These are phyloP conservation scores for Aspergillus cavernicola DNA, from an alignment of 495 filamentous ascomycete genomes.

Conservation along the genomic window DNA sequence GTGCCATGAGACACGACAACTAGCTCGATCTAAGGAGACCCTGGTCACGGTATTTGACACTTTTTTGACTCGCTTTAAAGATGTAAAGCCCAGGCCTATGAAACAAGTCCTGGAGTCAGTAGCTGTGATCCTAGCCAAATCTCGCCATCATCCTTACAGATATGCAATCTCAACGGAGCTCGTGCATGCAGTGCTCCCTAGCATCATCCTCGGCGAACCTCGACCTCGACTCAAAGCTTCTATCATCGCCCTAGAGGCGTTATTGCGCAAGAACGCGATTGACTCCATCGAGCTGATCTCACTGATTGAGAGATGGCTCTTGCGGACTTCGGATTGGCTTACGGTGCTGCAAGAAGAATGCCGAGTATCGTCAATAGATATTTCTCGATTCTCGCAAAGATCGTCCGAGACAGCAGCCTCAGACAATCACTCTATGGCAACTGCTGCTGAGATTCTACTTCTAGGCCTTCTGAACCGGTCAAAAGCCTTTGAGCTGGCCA, in stretches of 20 bases:
- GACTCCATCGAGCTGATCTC: constrained; percentile 28
- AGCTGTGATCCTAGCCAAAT: constrained; percentile 46
- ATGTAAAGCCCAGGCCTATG: constrained; percentile 69
- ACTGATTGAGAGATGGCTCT: constrained; percentile 32
- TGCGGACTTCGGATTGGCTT: constrained; percentile 28
- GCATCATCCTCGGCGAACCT: constrained; percentile 38
- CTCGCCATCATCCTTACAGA: constrained; percentile 34
- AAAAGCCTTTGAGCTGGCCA: constrained; percentile 54
- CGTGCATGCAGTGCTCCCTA: constrained; percentile 28
- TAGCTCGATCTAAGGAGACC: constrained; percentile 46
- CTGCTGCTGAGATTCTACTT: constrained; percentile 30
- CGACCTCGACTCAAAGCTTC: constrained; percentile 39
- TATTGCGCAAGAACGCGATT: constrained; percentile 38
- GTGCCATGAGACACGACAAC: constrained; percentile 24
- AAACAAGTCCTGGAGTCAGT: constrained; percentile 65
- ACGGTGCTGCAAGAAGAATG: constrained; percentile 31
- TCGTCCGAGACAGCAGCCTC: constrained; percentile 6
- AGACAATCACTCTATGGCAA: constrained; percentile 9
- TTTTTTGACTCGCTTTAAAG: constrained; percentile 70
- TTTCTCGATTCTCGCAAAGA: constrained; percentile 13
- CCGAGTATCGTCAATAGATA: constrained; percentile 24
- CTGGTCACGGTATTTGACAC: constrained; percentile 63
- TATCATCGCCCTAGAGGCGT: constrained; percentile 39
- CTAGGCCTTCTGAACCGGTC: constrained; percentile 37
- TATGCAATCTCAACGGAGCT: constrained; percentile 20